Evolutionary conservation across 169 alveolate species (phyloP), one percentile per base, ranked within the genome.

Genomic region (Cryptosporidium xiaoi): DNA sequence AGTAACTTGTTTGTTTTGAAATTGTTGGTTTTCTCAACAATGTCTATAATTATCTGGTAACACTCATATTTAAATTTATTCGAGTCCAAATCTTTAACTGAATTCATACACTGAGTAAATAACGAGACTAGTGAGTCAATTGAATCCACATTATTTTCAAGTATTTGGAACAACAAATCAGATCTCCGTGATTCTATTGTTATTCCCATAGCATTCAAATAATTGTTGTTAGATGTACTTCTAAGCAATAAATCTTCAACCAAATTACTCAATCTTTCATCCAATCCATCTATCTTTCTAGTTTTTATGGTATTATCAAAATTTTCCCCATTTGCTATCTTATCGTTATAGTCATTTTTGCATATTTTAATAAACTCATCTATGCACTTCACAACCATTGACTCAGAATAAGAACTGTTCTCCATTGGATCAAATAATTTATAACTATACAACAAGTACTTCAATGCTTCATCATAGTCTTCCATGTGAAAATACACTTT

Each of bases 401-500:
- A 92, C 82, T 94, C 93, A 20, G 94, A 85, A 84, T 91, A 94
- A 65, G 92, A 93, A 20, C 95, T 93, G 29, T 71, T 67, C 33
- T 92, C 96, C 31, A 82, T 64, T 29, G 92, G 91, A 66, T 97
- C 92, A 92, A 97, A 97, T 66, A 91, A 84, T 36, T 94, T 95
- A 40, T 98, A 98, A 16, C 99, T 96, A 83, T 95, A 95, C 65
- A 98, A 95, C 34, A 99, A 99, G 90, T 96, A 94, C 90, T 93
- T 95, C 34, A 97, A 92, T 8, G 99, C 97, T 71, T 94, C 96
- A 6, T 92, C 96, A 71, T 96, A 97, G 68, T 96, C 98, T 92
- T 97, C 99, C 83, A 98, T 91, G 92, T 97, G 98, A 91, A 94
- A 97, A 90, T 97, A 97, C 16, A 98, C 96, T 90, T 96, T 97